Base-by-base conservation (phyloP, 495 filamentous ascomycete genomes). In the Hypoxylon lienhwacheense region DNA sequence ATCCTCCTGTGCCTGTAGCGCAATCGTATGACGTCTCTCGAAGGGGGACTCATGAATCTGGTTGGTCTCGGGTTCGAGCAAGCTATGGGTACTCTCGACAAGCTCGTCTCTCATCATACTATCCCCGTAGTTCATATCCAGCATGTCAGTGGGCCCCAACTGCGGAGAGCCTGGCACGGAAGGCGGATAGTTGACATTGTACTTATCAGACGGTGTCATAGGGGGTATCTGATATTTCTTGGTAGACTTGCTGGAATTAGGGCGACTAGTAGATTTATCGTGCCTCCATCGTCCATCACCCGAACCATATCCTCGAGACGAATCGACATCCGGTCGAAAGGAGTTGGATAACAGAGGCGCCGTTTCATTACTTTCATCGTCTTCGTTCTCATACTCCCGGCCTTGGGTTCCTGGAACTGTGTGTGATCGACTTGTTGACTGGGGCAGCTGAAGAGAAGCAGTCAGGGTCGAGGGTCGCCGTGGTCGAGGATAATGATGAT, bases 141-240 rank as follows among this genome's bases (percentile, higher is more conserved):
- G 61, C 25, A 51, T 70, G 24, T 73, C 75, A 15, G 40, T 80
- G 65, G 37, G 73, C 64, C 46, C 81, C 78, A 51, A 82, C 21
- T 39, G 73, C 72, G 93, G 93, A 14, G 88, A 86, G 4, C 81
- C 83, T 0, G 93, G 93, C 14, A 96, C 82, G 0, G 93, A 97
- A 1, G 93, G 93, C n/a, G 93, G 93, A 61, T 96, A 95, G 63
- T 98, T 98, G 51, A 97, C 81, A 80, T 96, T 86, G 67, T 90
- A 91, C 24, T 78, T 57, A 20, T 73, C 71, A 22, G 66, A 52
- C 15, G 64, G 53, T 71, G 29, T 73, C 69, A 55, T 72, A 59
- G 63, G 63, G 43, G 31, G 61, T 47, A 49, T 32, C 10, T 64
- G 70, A 34, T 42, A 66, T 55, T 40, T 72, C 49, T 53, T 71